Base-by-base conservation (phyloP, 2,329 filamentous ascomycete species). In the Metarhizium sp. region DNA sequence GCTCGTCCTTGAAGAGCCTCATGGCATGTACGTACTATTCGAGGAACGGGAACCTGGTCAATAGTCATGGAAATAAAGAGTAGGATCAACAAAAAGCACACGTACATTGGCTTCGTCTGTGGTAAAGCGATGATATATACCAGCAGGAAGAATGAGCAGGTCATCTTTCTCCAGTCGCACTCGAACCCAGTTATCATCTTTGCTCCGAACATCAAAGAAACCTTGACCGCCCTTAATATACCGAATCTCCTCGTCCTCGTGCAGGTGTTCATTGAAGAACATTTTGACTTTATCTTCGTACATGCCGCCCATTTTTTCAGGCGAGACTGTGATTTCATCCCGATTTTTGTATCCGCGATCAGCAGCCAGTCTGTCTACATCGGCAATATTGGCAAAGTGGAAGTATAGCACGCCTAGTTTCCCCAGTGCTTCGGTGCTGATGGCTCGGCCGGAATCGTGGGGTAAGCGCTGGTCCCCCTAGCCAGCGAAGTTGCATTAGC, bases 221-320 rank as follows among this genome's bases (percentile, higher is more conserved):
- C 94, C 94, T 55, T 82, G 81, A 0, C 94, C 94, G 58, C 87
- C 92, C 36, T 90, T 78, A 62, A 99, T 92, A 67, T 96, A 99
- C 50, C 94, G 80, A 62, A 99, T 99, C 79, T 99, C 94, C 75
- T 99, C 94, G 63, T 99, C 94, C 75, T 99, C 94, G 69, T 99
- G 94, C 64, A 99, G 72, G 71, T 99, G 94, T 78, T 99, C 94
- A 64, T 88, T 71, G 76, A 97, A 99, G 77, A 99, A 99, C 62
- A 74, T 83, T 75, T 90, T 92, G 59, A 99, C 90, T 73, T 97
- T 97, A 60, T 88, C 82, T 73, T 99, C 92, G 75, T 97, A 99
- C 48, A 84, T 74, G 43, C 82, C 87, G 55, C 90, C 91, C 86
- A 97, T 90, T 60, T 84, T 87, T 60, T 85, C 77, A 0, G 92